Evolutionary conservation across 2,329 filamentous ascomycete genomes (phyloP), one percentile per base, ranked within the genome.

Genomic region (Aspergillus sp.): DNA sequence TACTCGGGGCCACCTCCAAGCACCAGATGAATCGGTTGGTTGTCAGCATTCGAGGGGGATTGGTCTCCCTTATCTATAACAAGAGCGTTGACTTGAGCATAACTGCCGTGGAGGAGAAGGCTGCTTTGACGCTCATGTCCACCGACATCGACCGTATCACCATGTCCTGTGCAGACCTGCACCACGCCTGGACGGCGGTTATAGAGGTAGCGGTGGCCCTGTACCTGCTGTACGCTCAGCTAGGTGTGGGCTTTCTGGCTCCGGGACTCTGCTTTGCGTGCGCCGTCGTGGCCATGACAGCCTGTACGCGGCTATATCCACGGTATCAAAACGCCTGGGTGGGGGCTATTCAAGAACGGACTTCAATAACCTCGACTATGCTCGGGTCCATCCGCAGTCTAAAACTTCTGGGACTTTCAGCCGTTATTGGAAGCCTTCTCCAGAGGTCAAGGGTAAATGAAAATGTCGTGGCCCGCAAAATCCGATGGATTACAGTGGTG

Each of bases 141-240:
- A 58, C 47, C 5, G 55, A 58, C 23, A 41, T 49, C 11, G 36
- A 58, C 17, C 17, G 30, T 5, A 52, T 58, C 48, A 38, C 30
- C 32, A 21, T 41, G 21, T 38, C 25, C 19, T 38, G 38, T n/a
- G 10, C 27, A 27, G 13, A 17, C 13, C 1, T 52, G 47, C 55
- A 58, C 38, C 32, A 50, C 21, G 42, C 42, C 38, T 58, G 55
- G 47, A 21, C 47, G 13, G 44, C 48, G 8, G 42, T 44, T 3
- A 30, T 58, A 4, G 55, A 58, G 36, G 25, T 49, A 8, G 36
- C 32, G 10, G 48, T 52, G 21, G 55, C 48, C 19, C 30, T 58
- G 13, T 58, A 51, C 15, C 47, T 58, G 17, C 48, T 58, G 25
- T 50, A 50, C 41, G 21, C 38, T 23, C 53, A 55, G n/a, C 53